Conservation (phyloP, 805 yeast species). For the Candida koratica region DNA sequence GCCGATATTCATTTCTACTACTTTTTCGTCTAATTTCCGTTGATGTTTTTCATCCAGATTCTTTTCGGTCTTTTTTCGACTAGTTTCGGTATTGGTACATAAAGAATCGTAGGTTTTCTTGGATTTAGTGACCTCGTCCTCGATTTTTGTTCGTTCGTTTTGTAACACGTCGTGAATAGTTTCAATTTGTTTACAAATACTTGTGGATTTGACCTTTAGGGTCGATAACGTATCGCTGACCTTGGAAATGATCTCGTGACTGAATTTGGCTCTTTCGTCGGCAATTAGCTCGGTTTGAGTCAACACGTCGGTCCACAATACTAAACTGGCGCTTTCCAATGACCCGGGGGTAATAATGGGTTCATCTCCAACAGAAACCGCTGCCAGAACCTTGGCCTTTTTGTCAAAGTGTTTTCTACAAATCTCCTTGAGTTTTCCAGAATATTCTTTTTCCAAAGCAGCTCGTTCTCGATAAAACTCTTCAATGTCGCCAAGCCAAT, state of each 20-base stretch:
- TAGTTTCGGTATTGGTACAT: conserved; percentile 76
- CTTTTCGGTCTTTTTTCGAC: conserved; percentile 70
- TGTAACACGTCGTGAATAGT: conserved; percentile 56
- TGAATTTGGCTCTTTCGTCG: conserved; percentile 56
- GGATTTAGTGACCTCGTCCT: conserved; percentile 55
- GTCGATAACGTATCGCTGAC: conserved; percentile 58
- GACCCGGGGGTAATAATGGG: conserved; percentile 95
- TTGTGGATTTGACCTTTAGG: conserved; percentile 50
- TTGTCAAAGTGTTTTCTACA: conserved; percentile 68
- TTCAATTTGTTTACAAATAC: conserved; percentile 52
- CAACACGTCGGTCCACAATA: conserved; percentile 85
- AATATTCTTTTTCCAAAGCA: conserved; percentile 75
- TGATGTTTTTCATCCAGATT: conserved; percentile 45
- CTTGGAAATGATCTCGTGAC: conserved; percentile 55
- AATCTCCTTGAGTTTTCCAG: conserved; percentile 59
- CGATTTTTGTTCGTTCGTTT: conserved; percentile 44
- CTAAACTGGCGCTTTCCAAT: conserved; percentile 78
- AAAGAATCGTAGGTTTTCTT: conserved; percentile 77
- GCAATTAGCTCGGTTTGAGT: conserved; percentile 80
- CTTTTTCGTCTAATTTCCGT: conserved; percentile 56
- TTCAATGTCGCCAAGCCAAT: conserved; percentile 76
- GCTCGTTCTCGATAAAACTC: conserved; percentile 82
- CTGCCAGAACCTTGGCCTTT: conserved; percentile 65
- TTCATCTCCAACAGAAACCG: conserved; percentile 81
- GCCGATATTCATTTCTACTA: conserved; percentile 78